Percentiles rank a stretch among this genome's conserved stretches.
Evolutionary conservation across 306 rosid species (phyloP).

Genomic region (Malus asiatica): DNA sequence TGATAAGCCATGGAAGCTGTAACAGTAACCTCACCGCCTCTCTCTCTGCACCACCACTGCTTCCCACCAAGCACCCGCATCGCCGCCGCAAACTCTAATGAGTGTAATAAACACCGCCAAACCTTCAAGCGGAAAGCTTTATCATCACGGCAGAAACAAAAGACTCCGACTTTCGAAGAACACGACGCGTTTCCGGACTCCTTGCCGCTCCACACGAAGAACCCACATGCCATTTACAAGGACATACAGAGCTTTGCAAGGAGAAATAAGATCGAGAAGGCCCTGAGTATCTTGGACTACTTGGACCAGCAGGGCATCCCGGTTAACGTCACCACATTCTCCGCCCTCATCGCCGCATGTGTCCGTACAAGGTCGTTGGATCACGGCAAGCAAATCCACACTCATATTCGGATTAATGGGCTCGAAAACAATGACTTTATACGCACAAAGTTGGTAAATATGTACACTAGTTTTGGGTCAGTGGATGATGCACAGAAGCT

Average conservation of each 20-base stretch:
- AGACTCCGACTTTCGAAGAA: slow-evolving; percentile 21
- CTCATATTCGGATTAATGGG: slow-evolving; percentile 43
- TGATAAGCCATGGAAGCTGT: slow-evolving; percentile 31
- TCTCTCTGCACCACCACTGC: slow-evolving; percentile 21
- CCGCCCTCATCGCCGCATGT: slow-evolving; percentile 54
- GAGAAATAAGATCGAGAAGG: slow-evolving; percentile 41
- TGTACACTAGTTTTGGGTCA: slow-evolving; percentile 60
- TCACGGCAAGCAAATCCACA: slow-evolving; percentile 40
- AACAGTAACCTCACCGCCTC: slow-evolving; percentile 17
- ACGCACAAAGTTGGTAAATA: slow-evolving; percentile 41
- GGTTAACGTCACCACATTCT: slow-evolving; percentile 58
- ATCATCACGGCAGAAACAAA: slow-evolving; percentile 2
- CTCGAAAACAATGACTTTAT: slow-evolving; percentile 48
- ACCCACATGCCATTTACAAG: slow-evolving; percentile 53
- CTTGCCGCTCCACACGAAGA: slow-evolving; percentile 59
- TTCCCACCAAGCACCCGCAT: slow-evolving; percentile 32
- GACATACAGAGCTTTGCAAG: slow-evolving; percentile 49
- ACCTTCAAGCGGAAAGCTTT: slow-evolving; percentile 22
- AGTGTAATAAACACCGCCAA: not conserved
- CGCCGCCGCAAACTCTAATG: slow-evolving; percentile 4
- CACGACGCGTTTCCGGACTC: slow-evolving; percentile 63
- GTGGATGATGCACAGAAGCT: slow-evolving; percentile 41
- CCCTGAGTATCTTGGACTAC: slow-evolving; percentile 57
- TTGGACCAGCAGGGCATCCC: slow-evolving; percentile 60
- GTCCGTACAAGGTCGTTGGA: slow-evolving; percentile 41